Conservation (phyloP, 2,329 filamentous ascomycete genomes). For the Harringtonia lauricola region DNA sequence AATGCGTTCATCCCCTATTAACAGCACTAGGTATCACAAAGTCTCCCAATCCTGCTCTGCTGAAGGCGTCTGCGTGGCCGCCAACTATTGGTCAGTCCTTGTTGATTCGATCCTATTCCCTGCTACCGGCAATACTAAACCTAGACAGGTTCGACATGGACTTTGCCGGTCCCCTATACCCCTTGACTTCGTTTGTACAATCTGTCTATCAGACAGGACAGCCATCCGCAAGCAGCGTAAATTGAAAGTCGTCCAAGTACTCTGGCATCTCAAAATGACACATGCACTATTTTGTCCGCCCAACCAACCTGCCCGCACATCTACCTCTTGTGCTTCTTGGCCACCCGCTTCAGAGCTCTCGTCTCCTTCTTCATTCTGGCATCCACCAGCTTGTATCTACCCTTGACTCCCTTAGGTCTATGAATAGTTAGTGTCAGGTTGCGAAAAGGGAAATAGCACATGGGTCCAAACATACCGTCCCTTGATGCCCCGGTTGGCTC, state of each 20-base stretch:
- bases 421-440: background rate
- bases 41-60: slow-evolving; percentile 59
- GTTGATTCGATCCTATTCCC: background rate
- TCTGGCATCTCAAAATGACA: too few species aligned
- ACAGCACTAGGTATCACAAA: slow-evolving; percentile 55
- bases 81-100: slow-evolving; percentile 65
- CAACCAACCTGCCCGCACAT: background rate
- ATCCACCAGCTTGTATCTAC: slow-evolving; percentile 96
- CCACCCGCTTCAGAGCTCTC: slow-evolving; percentile 66
- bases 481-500: slow-evolving; percentile 72
- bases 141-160: slow-evolving; percentile 64
- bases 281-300: too few species aligned
- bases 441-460: background rate
- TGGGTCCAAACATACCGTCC: slow-evolving; percentile 29
- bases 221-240: background rate
- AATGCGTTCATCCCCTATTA: background rate
- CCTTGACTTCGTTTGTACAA: slow-evolving; percentile 44
- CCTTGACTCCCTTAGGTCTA: slow-evolving; percentile 83
- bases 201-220: slow-evolving; percentile 13
- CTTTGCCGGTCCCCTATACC: slow-evolving; percentile 58
- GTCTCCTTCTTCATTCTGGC: slow-evolving; percentile 94
- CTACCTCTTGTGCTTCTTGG: slow-evolving; percentile 49
- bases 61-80: slow-evolving; percentile 64
- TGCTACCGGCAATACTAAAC: background rate
- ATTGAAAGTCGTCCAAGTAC: too few species aligned